Conservation (phyloP, 2,329 filamentous ascomycete genomes). For the Colletotrichum sp. region DNA sequence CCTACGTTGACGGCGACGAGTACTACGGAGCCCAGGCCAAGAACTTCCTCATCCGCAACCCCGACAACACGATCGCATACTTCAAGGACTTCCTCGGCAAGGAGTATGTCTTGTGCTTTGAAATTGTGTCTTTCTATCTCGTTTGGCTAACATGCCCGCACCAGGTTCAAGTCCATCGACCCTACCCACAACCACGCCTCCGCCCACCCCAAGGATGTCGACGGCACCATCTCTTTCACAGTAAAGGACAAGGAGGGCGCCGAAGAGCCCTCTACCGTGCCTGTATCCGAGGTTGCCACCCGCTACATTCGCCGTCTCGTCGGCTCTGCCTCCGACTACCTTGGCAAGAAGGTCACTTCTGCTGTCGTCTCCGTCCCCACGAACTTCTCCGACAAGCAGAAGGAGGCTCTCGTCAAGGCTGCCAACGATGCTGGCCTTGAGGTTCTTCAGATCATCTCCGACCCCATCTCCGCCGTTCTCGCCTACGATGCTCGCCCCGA, state of each 20-base stretch:
- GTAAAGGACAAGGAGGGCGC: slow-evolving; percentile 77
- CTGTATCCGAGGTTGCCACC: slow-evolving; percentile 81
- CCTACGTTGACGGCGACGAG: slow-evolving; percentile 95
- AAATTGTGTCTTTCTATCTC: neutral
- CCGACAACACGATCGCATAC: slow-evolving; percentile 90
- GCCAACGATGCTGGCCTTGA: slow-evolving; percentile 84
- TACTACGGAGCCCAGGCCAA: slow-evolving; percentile 97
- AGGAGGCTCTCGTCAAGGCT: slow-evolving; percentile 77
- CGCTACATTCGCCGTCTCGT: slow-evolving; percentile 85
- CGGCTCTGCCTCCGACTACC: slow-evolving; percentile 85
- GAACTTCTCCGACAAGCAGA: slow-evolving; percentile 89
- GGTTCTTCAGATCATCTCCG: slow-evolving; percentile 89
- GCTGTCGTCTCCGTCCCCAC: slow-evolving; percentile 94
- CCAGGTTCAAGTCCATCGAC: slow-evolving; percentile 91
- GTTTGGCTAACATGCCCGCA: slow-evolving; percentile 22
- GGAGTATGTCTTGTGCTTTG: slow-evolving; percentile 65
- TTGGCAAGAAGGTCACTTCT: slow-evolving; percentile 93
- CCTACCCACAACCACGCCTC: slow-evolving; percentile 93
- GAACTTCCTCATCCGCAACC: slow-evolving; percentile 88
- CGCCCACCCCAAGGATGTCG: slow-evolving; percentile 81
- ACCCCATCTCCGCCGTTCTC: slow-evolving; percentile 86
- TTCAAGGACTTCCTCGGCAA: slow-evolving; percentile 96
- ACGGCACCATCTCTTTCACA: slow-evolving; percentile 78
- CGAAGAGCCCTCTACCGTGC: slow-evolving; percentile 69
- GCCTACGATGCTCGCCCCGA: slow-evolving; percentile 90